Percentiles rank a stretch among this genome's conserved stretches.
Evolutionary conservation across 2,329 filamentous ascomycete species (phyloP).

Genomic region (Keithomyces neogunnii): DNA sequence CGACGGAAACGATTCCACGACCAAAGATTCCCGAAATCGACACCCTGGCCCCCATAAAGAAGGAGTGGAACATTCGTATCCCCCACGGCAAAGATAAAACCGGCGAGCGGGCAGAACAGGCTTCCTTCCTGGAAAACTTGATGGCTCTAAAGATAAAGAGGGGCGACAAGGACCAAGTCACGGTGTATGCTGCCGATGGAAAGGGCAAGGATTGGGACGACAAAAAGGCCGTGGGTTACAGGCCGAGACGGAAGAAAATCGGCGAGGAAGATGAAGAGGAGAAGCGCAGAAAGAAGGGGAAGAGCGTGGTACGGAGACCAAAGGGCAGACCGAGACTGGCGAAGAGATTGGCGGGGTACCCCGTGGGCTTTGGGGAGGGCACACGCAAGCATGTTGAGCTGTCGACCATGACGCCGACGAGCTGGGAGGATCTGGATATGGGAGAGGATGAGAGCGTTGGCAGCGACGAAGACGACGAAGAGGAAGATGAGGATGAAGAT

Average conservation of each 20-base stretch:
- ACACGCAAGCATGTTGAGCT: slow-evolving; percentile 9
- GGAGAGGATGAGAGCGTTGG: slow-evolving; percentile 14
- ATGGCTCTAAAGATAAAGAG: slow-evolving; percentile 55
- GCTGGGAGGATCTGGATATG: slow-evolving; percentile 23
- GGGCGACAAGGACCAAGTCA: slow-evolving; percentile 58
- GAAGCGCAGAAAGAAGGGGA: neutral
- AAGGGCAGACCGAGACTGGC: neutral
- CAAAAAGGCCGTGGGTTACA: slow-evolving; percentile 31
- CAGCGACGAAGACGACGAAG: slow-evolving; percentile 14
- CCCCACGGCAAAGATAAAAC: slow-evolving; percentile 36
- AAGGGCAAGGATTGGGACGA: slow-evolving; percentile 33
- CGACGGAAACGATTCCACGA: slow-evolving; percentile 46
- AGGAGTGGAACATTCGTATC: slow-evolving; percentile 35
- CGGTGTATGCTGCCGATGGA: slow-evolving; percentile 43
- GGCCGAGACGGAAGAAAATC: slow-evolving; percentile 19
- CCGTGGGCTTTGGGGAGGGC: slow-evolving; percentile 13
- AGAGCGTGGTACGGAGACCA: neutral
- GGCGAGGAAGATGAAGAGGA: neutral
- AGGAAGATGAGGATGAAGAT: slow-evolving; percentile 14
- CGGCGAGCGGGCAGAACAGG: slow-evolving; percentile 39
- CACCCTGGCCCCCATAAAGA: slow-evolving; percentile 29
- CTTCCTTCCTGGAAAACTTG: slow-evolving; percentile 56
- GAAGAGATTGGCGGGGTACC: slow-evolving; percentile 9
- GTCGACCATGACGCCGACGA: slow-evolving; percentile 26
- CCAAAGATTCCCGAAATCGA: slow-evolving; percentile 30